Base-by-base conservation (phyloP, 768 basidiomycete genomes). In the Suillus ampliporus region DNA sequence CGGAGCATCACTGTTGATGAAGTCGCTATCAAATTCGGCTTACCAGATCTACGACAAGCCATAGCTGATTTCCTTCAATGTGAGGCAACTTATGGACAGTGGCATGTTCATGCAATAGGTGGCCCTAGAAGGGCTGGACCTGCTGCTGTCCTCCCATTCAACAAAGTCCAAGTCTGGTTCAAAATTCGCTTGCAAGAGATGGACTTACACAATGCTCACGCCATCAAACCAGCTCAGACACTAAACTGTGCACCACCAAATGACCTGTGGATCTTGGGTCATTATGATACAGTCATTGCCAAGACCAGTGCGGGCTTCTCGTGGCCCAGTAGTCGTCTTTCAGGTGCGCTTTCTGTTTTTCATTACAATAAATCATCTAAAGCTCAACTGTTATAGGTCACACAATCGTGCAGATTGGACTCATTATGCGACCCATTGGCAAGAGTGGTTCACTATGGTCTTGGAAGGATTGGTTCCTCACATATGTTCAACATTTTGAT, bases 401-500 rank as follows among this genome's bases (percentile, higher is more conserved):
- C 57, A 34, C 37, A 37, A 23, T 62, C 23, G 61, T 10, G 4
- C 61, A 62, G n/a, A 53, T 62, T 15, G 19, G 56, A 3, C 43
- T 57, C 6, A 57, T 62, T 7, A 38, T 62, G 43, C 54, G 37
- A 11, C 61, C 54, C 9, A 13, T 63, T 5, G 41, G 40, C 19
- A 40, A 40, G 40, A 40, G 14, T 40, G 14, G 40, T 15, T 5
- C 40, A 14, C 11, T 5, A 14, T 40, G 40, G 40, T 5, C 40
- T 1, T 40, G 40, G 40, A 40, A 15, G 5, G 40, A 40, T 40
- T 3, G 40, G 11, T 75, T 71, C 56, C 46, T 75, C 19, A 64
- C 69, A 4, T 78, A 78, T 51, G 60, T 71, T 4, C 69, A 74
- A 38, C 60, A 65, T 5, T 73, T 71, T 38, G 67, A 73, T 57